Base-by-base conservation (phyloP, 139 green algal genomes). In the Chlamydomonas sp. region DNA sequence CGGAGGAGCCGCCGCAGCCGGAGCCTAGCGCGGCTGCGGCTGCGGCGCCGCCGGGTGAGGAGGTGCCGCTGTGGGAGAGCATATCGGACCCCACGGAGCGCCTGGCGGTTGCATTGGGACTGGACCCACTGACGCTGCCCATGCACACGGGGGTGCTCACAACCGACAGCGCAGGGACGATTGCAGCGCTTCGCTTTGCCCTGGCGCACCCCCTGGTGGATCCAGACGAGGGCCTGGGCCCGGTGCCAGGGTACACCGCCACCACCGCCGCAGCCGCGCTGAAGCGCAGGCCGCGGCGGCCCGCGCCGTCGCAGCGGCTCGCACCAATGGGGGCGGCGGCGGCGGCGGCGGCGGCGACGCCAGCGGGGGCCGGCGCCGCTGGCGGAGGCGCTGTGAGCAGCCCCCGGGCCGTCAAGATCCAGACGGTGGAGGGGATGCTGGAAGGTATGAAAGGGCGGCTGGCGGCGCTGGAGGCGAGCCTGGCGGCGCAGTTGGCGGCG, bases 11-110 rank as follows among this genome's bases (percentile, higher is more conserved):
- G 16, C 5, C 59, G 58, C 17, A 73, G 18, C 15, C 73, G 2
- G 49, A 62, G 61, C 31, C 31, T 49, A 49, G 31, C 31, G 31
- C 31, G 31, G 49, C 78, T 31, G 85, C 63, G 8, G 2, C 49
- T 1, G 64, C 59, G 68, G 5, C 20, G 68, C 16, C 78, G 58
- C 16, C 31, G 58, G 62, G 31, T 2, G 75, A 85, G 67, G 74
- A 77, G 80, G 63, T 14, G 31, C 78, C 82, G 10, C 60, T 87
- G 63, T 93, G 91, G 91, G 91, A 91, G 85, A 84, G 91, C 63
- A 90, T 94, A 14, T 64, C n/a, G 3, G 92, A 94, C 80, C 92
- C 92, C 57, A 93, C 92, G 7, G 90, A 93, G 85, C 84, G 88
- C 58, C 77, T 94, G 73, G 92, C 92, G 63, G 67, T 94, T 71